Conservation (phyloP, 345 rosid species). For the Eucalyptus viminalis region DNA sequence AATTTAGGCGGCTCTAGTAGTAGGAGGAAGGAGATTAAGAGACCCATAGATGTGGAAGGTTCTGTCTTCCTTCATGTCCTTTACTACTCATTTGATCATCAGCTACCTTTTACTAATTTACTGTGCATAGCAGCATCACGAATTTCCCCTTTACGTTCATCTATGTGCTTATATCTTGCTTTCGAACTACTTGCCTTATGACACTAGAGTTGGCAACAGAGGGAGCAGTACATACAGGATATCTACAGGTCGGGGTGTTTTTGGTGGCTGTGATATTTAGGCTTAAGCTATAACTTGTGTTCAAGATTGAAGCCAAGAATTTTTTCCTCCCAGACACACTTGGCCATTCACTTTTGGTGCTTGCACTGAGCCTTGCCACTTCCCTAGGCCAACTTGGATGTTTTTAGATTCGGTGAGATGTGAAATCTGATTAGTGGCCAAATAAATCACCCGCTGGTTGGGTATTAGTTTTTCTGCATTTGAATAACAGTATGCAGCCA, state of each 20-base stretch:
- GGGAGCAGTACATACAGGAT: neutral
- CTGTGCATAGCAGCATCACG: neutral
- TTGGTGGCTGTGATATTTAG: neutral
- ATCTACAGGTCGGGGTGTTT: neutral
- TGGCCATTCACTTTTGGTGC: neutral
- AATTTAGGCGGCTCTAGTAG: neutral
- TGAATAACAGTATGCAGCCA: neutral
- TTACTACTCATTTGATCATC: neutral
- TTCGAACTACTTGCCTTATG: neutral
- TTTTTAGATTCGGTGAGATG: neutral
- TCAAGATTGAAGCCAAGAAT: neutral
- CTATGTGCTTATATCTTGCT: neutral
- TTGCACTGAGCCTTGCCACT: neutral
- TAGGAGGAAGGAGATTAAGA: slow-evolving; percentile 40
- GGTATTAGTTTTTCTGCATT: neutral
- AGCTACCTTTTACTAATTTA: neutral
- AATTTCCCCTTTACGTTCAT: neutral
- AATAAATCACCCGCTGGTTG: neutral
- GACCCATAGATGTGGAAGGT: slow-evolving; percentile 21
- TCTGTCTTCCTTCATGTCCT: neutral
- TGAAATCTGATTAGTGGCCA: neutral
- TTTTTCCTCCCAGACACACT: neutral
- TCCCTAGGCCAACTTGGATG: neutral
- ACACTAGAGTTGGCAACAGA: neutral
- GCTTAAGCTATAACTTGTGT: neutral